Evolutionary conservation across 768 basidiomycete genomes (phyloP).

Genomic region (Boletellus ananiceps): DNA sequence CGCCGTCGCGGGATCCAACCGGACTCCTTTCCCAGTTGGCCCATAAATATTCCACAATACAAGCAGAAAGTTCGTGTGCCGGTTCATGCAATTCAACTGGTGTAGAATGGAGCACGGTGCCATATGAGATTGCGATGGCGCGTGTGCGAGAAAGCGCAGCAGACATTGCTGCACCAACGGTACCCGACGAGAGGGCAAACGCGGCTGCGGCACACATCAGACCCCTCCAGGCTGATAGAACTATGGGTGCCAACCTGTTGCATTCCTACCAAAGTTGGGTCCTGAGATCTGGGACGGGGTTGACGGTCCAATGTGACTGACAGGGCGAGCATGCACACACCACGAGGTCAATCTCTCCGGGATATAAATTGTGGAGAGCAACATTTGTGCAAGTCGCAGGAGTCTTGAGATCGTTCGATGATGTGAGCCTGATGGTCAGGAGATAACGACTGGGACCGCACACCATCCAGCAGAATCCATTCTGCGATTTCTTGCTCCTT

Average conservation of each 20-base stretch:
- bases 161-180: constrained; percentile 86
- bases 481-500: constrained; percentile 75
- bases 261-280: constrained; percentile 82
- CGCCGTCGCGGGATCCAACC: constrained; percentile 50
- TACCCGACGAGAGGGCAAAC: constrained; percentile 87
- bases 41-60: constrained; percentile 75
- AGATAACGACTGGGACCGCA: constrained; percentile 33
- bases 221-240: neutral
- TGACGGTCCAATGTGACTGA: neutral
- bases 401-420: constrained; percentile 44
- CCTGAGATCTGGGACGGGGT: constrained; percentile 60
- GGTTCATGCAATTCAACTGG: constrained; percentile 56
- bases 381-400: constrained; percentile 92
- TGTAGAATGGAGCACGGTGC: constrained; percentile 67
- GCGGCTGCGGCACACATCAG: constrained; percentile 49
- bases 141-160: constrained; percentile 66
- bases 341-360: constrained; percentile 84
- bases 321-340: constrained; percentile 37
- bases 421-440: constrained; percentile 5
- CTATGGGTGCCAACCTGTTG: constrained; percentile 50
- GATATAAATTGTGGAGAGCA: constrained; percentile 84
- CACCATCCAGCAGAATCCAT: constrained; percentile 89
- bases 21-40: constrained; percentile 77
- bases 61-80: constrained; percentile 64
- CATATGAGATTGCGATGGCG: constrained; percentile 87